A percentile compares a stretch with the other conserved stretches of the same genome.
Conservation (phyloP, 768 basidiomycete genomes). For the Strobilomyces confusus region DNA sequence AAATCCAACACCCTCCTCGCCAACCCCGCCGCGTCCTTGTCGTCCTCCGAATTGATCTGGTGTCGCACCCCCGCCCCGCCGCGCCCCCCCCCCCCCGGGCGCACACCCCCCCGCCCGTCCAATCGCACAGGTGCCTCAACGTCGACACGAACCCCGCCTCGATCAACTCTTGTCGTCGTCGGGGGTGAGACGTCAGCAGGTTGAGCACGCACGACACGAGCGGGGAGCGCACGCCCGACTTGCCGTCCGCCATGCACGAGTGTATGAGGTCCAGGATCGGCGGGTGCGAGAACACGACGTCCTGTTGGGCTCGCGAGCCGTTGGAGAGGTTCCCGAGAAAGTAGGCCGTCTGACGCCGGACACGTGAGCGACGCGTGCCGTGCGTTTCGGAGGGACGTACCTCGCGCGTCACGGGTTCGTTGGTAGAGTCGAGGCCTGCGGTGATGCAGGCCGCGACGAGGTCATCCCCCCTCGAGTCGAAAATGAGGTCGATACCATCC, state of each 20-base stretch:
- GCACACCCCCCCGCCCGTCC: conserved; percentile 22
- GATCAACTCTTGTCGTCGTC: conserved; percentile 35
- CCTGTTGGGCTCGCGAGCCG: conserved; percentile 47
- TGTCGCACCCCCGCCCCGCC: too few relatives aligned
- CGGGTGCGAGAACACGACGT: conserved; percentile 46
- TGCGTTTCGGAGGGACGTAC: conserved; percentile 26
- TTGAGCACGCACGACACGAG: conserved; percentile 58
- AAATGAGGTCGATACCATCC: conserved; percentile 63
- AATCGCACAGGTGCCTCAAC: conserved; percentile 41
- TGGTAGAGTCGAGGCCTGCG: too few relatives aligned
- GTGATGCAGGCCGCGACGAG: too few relatives aligned
- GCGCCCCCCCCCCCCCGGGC: too few relatives aligned
- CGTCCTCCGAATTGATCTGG: too few relatives aligned
- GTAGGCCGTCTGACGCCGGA: conserved; percentile 46
- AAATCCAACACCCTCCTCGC: too few relatives aligned
- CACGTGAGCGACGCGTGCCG: background rate
- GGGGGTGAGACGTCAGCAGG: conserved; percentile 43
- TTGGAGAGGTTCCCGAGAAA: conserved; percentile 70
- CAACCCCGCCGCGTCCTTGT: too few relatives aligned
- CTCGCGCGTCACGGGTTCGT: conserved; percentile 53
- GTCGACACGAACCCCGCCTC: conserved; percentile 45
- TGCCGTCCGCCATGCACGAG: conserved; percentile 55
- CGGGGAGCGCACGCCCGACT: conserved; percentile 54
- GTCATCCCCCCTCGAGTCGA: conserved; percentile 46
- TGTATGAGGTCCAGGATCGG: conserved; percentile 52